Percentiles rank a stretch among this genome's conserved stretches.
These are phyloP conservation scores for Solanum microdontum DNA, from an alignment of 257 asterid genomes.

Conservation along the genomic window DNA sequence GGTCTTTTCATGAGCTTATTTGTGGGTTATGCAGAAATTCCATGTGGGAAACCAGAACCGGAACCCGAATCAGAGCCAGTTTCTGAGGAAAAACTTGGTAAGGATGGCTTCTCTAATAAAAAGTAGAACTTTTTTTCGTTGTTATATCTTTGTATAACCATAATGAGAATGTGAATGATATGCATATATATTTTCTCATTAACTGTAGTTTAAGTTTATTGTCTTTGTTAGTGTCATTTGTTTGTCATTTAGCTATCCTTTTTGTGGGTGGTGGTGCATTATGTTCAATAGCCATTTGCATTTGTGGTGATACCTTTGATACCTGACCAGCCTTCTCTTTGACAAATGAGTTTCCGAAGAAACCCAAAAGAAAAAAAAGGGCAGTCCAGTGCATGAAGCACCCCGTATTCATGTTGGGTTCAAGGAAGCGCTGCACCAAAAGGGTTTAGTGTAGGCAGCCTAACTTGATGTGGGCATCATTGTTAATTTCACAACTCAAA, in stretches of 20 bases:
- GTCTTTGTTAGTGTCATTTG: background rate
- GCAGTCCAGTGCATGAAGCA: background rate
- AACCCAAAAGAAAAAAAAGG: background rate
- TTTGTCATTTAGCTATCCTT: background rate
- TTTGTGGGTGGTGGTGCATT: background rate
- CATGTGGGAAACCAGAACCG: slow-evolving; percentile 47
- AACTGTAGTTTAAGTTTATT: background rate
- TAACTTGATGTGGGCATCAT: background rate
- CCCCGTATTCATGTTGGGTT: background rate
- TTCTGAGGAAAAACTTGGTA: slow-evolving; percentile 20
- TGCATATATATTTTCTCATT: background rate
- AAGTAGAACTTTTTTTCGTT: background rate
- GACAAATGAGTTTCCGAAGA: background rate
- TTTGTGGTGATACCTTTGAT: background rate
- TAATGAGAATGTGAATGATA: background rate
- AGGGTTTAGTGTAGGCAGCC: background rate
- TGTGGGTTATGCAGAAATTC: slow-evolving; percentile 41
- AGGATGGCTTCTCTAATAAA: background rate
- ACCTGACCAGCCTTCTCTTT: background rate
- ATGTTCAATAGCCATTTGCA: background rate
- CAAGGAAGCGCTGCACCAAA: background rate
- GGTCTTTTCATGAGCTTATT: background rate
- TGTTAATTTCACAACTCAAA: background rate
- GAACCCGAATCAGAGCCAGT: slow-evolving; percentile 20
- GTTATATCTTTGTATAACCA: background rate